Base-by-base conservation (phyloP, 768 basidiomycete species). In the Pisolithus orientalis region DNA sequence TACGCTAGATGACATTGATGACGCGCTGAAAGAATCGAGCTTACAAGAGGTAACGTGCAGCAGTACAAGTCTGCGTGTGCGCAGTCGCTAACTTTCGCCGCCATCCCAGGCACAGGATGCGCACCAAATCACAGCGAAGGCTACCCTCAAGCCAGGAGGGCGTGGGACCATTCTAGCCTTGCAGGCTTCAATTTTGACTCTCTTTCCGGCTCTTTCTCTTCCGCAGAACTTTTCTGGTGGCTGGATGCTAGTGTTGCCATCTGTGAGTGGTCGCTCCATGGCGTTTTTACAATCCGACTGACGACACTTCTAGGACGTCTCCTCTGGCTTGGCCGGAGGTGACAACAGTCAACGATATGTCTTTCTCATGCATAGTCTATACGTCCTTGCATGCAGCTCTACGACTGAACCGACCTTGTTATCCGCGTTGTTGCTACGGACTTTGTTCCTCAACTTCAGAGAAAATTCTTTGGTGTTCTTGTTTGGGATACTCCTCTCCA, bases 381-480 rank as follows among this genome's bases (percentile, higher is more conserved):
- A 96, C 69, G 66, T 61, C 16, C 61, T 90, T 17, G 82, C 82
- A 6, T 91, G 85, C 59, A 72, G 75, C 0, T 77, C 80, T 5
- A 65, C 76, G 6, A 63, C 76, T 10, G 70, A 75, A 1, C 65
- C 75, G 4, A 55, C 53, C 24, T 53, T 48, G 13, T 66, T 91
- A 7, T 76, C 87, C 0, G 72, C 76, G 1, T 69, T 72, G 14
- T 66, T 94, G 45, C 75, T 93, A 24, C 79, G 76, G 51, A 63
- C 74, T 0, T 69, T 94, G 3, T 91, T 97, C 62, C 68, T 77
- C 31, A 80, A 75, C 52, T 71, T 95, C 11, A 80, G 78, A 48
- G 80, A 85, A 29, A 85, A 85, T 50, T 75, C 87, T 0, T 71
- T 97, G 11, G 75, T 83, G 0, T 95, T 99, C 73, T 79, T 99